Conservation (phyloP, 2,329 filamentous ascomycete genomes). For the Fusarium dimerum region DNA sequence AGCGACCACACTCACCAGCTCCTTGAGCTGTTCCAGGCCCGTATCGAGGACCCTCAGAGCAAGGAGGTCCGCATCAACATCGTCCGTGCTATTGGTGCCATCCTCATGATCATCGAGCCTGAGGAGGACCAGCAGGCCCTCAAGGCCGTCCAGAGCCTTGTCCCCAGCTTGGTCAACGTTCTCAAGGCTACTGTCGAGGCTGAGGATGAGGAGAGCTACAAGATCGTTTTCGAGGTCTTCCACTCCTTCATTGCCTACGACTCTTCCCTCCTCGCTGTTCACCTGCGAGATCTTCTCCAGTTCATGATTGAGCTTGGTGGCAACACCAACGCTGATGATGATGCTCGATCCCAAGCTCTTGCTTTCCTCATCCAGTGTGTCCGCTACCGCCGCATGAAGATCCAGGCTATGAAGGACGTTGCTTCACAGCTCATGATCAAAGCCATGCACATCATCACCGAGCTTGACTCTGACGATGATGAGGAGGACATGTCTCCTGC, state of each 20-base stretch:
- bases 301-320: constrained; percentile 90
- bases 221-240: constrained; percentile 94
- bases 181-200: constrained; percentile 80
- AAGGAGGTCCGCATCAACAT: constrained; percentile 94
- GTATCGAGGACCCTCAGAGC: constrained; percentile 88
- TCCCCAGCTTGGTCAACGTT: constrained; percentile 87
- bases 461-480: constrained; percentile 76
- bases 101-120: constrained; percentile 83
- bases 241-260: constrained; percentile 93
- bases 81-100: constrained; percentile 82
- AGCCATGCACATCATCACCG: constrained; percentile 84
- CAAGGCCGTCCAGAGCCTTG: constrained; percentile 73
- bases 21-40: constrained; percentile 80
- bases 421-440: constrained; percentile 86
- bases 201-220: constrained; percentile 82
- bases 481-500: constrained; percentile 82
- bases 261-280: constrained; percentile 75
- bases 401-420: constrained; percentile 82
- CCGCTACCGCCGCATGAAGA: constrained; percentile 90
- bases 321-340: constrained; percentile 77
- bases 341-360: constrained; percentile 85
- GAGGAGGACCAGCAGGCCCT: constrained; percentile 79
- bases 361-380: constrained; percentile 93
- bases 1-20: constrained; percentile 77
- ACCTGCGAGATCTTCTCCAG: constrained; percentile 85